Evolutionary conservation across 768 basidiomycete species (phyloP), one percentile per base, ranked within the genome.

Genomic region (Trametes cubensis): DNA sequence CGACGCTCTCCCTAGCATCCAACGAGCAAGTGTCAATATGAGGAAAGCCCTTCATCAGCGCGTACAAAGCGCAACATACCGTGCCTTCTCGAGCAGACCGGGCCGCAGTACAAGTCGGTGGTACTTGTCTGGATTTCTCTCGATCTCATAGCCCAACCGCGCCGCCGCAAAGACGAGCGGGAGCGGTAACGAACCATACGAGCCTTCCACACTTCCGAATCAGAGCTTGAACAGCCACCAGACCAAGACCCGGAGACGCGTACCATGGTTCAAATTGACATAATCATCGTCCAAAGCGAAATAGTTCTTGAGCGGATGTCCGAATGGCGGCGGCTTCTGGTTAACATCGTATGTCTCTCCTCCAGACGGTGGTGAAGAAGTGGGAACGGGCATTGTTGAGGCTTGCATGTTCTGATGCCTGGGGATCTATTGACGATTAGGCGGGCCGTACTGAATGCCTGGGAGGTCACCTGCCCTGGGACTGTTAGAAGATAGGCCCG

Each of bases 211-310:
- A 34, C 11, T 34, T 5, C 6, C 11, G 34, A 34, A 34, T 34
- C 34, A 34, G 34, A 6, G 11, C 6, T 11, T 2, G 6, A 34
- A n/a, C n/a, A n/a, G n/a, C n/a, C n/a, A n/a, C 34, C 11, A 10
- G 2, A 11, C 10, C 34, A 11, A 2, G 4, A 10, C 34, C 2
- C 34, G 11, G n/a, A 8, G 20, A 10, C 4, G 42, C 62, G 25
- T 54, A 86, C 89, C 88, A 55, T 85, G 78, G 68, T 90, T 89
- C 48, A 90, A 73, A 66, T 89, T 87, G 51, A 85, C 69, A 60
- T 88, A 89, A 41, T 78, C 76, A 4, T 84, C 77, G 42, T 85
- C 82, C 21, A 89, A 79, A 20, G 76, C 78, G 55, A 82, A 89
- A 55, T 83, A 81, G 49, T 81, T 78, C 56, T 78, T 81, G 66